A percentile compares a stretch with the other conserved stretches of the same genome.
These are phyloP conservation scores for Helminthosporium solani DNA, from an alignment of 2,329 filamentous ascomycete species.

Conservation along the genomic window DNA sequence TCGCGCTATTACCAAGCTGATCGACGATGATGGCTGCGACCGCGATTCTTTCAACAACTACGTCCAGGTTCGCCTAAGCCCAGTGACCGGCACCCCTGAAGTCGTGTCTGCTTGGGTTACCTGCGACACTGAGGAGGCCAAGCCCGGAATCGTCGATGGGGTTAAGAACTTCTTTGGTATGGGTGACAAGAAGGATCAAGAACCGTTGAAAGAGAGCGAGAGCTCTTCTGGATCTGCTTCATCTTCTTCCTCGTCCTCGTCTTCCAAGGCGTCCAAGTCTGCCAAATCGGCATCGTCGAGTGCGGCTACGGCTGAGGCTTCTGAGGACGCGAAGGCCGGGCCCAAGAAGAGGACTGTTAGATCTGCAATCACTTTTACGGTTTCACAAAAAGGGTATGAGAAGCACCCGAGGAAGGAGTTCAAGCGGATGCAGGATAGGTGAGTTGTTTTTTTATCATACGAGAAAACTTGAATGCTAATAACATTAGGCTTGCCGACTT, in stretches of 20 bases:
- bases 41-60: conserved; percentile 77
- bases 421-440: conserved; percentile 60
- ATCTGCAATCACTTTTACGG: conserved; percentile 53
- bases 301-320: conserved; percentile 46
- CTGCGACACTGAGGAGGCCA: conserved; percentile 79
- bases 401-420: conserved; percentile 62
- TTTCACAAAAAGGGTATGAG: conserved; percentile 51
- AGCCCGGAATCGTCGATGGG: conserved; percentile 83
- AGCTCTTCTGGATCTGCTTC: conserved; percentile 48
- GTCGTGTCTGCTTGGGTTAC: conserved; percentile 74
- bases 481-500: conserved; percentile 72
- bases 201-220: conserved; percentile 60
- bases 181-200: conserved; percentile 84
- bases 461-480: conserved; percentile 13
- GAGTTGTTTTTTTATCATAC: conserved; percentile 4
- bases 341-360: conserved; percentile 54
- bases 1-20: conserved; percentile 73
- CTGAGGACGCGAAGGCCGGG: conserved; percentile 50
- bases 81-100: conserved; percentile 76
- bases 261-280: conserved; percentile 32
- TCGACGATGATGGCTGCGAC: conserved; percentile 75
- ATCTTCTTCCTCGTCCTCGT: conserved; percentile 44
- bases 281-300: conserved; percentile 43
- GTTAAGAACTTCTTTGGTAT: conserved; percentile 97
- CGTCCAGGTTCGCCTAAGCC: conserved; percentile 70